These are phyloP conservation scores for Zalerion maritima DNA, from an alignment of 495 filamentous ascomycete genomes.

Conservation along the genomic window DNA sequence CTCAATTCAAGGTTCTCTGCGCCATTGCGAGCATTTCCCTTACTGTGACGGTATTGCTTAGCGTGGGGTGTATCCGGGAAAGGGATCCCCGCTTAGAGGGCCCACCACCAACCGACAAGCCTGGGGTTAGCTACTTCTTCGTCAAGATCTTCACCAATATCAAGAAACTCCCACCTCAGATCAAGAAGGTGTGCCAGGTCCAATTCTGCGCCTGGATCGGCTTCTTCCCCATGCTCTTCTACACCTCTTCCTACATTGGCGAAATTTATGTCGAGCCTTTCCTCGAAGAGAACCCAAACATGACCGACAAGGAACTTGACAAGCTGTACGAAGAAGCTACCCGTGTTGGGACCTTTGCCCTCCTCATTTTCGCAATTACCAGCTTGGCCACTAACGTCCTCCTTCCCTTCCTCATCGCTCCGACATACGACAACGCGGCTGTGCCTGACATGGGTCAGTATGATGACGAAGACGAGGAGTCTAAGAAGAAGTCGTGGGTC, in stretches of 20 bases:
- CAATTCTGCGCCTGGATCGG: slow-evolving; percentile 87
- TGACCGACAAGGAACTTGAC: slow-evolving; percentile 60
- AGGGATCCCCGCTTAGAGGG: slow-evolving; percentile 64
- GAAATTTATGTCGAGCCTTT: slow-evolving; percentile 77
- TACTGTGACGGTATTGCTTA: slow-evolving; percentile 47
- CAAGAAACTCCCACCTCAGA: slow-evolving; percentile 59
- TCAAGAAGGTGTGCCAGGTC: slow-evolving; percentile 67
- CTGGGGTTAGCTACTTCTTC: slow-evolving; percentile 68
- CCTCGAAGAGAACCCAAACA: slow-evolving; percentile 58
- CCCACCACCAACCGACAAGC: slow-evolving; percentile 36
- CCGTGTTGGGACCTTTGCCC: slow-evolving; percentile 64
- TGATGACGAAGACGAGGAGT: slow-evolving; percentile 17
- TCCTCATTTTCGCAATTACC: slow-evolving; percentile 75
- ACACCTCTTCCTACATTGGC: slow-evolving; percentile 81
- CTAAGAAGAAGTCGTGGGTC: slow-evolving; percentile 31
- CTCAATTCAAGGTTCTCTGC: slow-evolving; percentile 82
- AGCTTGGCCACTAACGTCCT: slow-evolving; percentile 66
- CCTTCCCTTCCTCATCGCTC: slow-evolving; percentile 67
- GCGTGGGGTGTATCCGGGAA: slow-evolving; percentile 51
- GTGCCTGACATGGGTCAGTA: too few species aligned
- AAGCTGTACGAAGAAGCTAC: slow-evolving; percentile 69
- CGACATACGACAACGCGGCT: slow-evolving; percentile 41
- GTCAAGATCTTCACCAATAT: slow-evolving; percentile 60
- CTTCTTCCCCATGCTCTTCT: slow-evolving; percentile 92
- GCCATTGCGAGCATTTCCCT: slow-evolving; percentile 63